Conservation (phyloP, 106 monocot species). For the Allium cepa region DNA sequence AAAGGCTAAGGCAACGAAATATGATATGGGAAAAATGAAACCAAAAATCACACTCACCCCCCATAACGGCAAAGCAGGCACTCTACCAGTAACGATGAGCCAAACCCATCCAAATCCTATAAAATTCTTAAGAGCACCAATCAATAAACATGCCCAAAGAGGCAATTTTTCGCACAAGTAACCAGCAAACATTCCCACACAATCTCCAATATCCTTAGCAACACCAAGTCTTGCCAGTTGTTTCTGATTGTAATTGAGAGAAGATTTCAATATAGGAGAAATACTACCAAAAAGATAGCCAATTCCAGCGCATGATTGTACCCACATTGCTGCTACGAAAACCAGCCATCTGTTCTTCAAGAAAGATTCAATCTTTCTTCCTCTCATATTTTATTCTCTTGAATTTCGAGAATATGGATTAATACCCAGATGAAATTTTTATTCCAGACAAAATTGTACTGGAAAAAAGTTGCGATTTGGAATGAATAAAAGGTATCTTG, state of each 20-base stretch:
- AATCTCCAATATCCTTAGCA: slow-evolving; percentile 80
- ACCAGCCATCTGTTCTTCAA: slow-evolving; percentile 74
- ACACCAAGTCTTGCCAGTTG: slow-evolving; percentile 62
- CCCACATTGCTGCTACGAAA: slow-evolving; percentile 86
- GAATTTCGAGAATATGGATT: background rate
- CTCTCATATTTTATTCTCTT: slow-evolving; percentile 2
- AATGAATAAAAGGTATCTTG: too few species aligned
- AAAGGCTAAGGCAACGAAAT: too few species aligned
- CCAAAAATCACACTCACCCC: slow-evolving; percentile 31
- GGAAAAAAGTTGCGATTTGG: too few species aligned
- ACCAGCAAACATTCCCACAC: slow-evolving; percentile 69
- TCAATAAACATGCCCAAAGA: slow-evolving; percentile 54
- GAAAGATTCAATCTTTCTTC: slow-evolving; percentile 14
- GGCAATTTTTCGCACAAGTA: slow-evolving; percentile 46
- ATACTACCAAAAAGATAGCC: slow-evolving; percentile 77
- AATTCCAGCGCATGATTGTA: slow-evolving; percentile 53
- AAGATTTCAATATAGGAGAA: slow-evolving; percentile 60
- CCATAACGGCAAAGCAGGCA: slow-evolving; percentile 54
- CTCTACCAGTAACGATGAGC: slow-evolving; percentile 50
- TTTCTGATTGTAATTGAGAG: slow-evolving; percentile 62
- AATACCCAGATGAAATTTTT: slow-evolving; percentile 1
- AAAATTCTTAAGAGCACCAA: slow-evolving; percentile 59
- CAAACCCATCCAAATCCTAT: slow-evolving; percentile 80
- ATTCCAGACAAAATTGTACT: too few species aligned
- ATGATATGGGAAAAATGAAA: too few species aligned